Evolutionary conservation across 148 eudicot species (phyloP), one percentile per base, ranked within the genome.

Genomic region (Vaccinium darrowii): DNA sequence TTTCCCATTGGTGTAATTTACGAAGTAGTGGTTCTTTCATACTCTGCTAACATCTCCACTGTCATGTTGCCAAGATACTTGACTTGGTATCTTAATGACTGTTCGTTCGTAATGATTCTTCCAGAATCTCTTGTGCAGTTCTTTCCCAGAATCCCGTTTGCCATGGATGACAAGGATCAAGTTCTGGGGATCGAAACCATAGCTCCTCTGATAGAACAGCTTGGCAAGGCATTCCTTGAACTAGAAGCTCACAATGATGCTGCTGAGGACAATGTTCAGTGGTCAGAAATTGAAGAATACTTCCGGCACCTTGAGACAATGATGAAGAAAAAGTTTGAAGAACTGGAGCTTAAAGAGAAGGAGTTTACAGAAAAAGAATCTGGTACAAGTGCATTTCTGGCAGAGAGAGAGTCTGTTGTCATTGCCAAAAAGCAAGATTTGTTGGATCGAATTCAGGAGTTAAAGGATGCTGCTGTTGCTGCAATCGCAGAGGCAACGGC

Each of bases 401-500:
- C 85, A 51, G 92, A 86, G 86, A 88, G 84, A 82, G 91, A 90
- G 88, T 89, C 89, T 76, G 85, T 83, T 79, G 92, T 93, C 81
- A 80, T 80, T 80, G 89, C 91, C 39, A 91, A 89, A 89, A 92
- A 93, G 88, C 95, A 88, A 81, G 92, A 88, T 60, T 6, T 93
- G 86, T 76, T 90, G 81, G 92, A 93, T 79, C 86, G 80, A 60
- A 84, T 91, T 78, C 95, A 93, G 86, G 95, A 89, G 79, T 86
- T 93, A 25, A 93, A 92, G 89, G 92, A 93, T 91, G 89, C 87
- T 85, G 92, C 95, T 58, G 92, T 90, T 80, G 89, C 92, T 84
- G 87, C 92, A 80, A 91, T 93, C 86, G 82, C 76, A 23, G 91
- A 89, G 85, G 88, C 92, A 80, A 84, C 86, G 85, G 86, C 84